These are phyloP conservation scores for Vaccinium vitisidaea DNA, from an alignment of 148 eudicot species.

Conservation along the genomic window DNA sequence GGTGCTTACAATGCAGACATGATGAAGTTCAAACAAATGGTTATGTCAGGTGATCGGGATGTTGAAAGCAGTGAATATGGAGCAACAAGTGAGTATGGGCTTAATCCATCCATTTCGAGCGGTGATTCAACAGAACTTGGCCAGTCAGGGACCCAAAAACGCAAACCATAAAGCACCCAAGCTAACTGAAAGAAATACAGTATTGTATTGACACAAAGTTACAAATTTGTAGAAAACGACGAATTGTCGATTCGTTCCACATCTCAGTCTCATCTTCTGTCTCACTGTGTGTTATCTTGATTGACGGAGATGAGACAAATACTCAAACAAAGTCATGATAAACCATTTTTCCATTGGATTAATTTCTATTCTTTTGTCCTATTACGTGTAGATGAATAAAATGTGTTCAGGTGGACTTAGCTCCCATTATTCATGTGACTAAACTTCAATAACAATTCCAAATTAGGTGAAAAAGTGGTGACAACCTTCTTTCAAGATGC, in stretches of 20 bases:
- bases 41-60: conserved; percentile 33
- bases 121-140: conserved; percentile 17
- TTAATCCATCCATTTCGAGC: conserved; percentile 27
- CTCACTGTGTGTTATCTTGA: not conserved
- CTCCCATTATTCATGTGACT: not conserved
- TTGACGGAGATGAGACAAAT: not conserved
- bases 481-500: no score
- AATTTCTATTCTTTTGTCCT: not conserved
- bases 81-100: conserved; percentile 28
- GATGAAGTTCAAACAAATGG: conserved; percentile 59
- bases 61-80: conserved; percentile 31
- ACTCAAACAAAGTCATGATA: not conserved
- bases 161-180: conserved; percentile 29
- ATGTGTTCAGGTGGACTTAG: not conserved
- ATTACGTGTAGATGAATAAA: not conserved
- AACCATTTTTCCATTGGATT: not conserved
- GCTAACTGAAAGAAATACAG: not conserved
- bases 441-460: no score
- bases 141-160: not conserved
- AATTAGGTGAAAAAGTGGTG: no score
- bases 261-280: no score
- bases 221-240: not conserved
- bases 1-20: conserved; percentile 56
- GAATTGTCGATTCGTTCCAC: not conserved
- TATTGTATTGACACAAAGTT: not conserved